phyloP scores from a whole-genome alignment of 2,329 filamentous ascomycete genomes.

The Phaeophleospora eucalypticola region DNA sequence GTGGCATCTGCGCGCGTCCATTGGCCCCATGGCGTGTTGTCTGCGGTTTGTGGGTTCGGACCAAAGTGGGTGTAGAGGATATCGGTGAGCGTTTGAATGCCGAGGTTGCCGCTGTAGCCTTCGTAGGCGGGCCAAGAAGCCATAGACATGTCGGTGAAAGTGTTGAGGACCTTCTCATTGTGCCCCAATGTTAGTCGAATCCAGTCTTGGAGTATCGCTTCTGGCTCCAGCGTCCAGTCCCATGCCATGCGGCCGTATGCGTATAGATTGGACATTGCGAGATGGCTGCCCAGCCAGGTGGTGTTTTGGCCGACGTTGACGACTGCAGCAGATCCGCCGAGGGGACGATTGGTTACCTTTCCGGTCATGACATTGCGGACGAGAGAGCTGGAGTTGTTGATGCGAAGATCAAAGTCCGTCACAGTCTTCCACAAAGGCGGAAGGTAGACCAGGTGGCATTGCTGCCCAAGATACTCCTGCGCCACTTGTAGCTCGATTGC shows the following conservation, averaged over 20 bases:
- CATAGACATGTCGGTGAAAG: conserved; percentile 61
- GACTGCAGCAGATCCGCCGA: conserved; percentile 62
- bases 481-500: conserved; percentile 64
- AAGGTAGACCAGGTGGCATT: conserved; percentile 64
- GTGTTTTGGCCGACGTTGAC: conserved; percentile 63
- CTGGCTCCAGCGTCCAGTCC: conserved; percentile 52
- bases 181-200: conserved; percentile 62
- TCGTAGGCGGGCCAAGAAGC: conserved; percentile 68
- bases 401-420: conserved; percentile 62
- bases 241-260: conserved; percentile 65
- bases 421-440: conserved; percentile 65
- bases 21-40: conserved; percentile 66
- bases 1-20: conserved; percentile 63
- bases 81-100: conserved; percentile 65
- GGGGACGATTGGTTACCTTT: conserved; percentile 52
- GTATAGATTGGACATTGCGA: conserved; percentile 69
- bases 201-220: conserved; percentile 60
- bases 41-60: conserved; percentile 62
- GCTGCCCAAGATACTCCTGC: conserved; percentile 69
- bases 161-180: conserved; percentile 53
- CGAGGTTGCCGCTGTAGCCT: conserved; percentile 66
- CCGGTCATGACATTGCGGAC: conserved; percentile 61
- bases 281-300: conserved; percentile 66
- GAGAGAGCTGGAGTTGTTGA: conserved; percentile 53
- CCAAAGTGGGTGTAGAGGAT: conserved; percentile 65